phyloP scores from a whole-genome alignment of 2,329 filamentous ascomycete genomes.

The Fragosphaeria purpurea region DNA sequence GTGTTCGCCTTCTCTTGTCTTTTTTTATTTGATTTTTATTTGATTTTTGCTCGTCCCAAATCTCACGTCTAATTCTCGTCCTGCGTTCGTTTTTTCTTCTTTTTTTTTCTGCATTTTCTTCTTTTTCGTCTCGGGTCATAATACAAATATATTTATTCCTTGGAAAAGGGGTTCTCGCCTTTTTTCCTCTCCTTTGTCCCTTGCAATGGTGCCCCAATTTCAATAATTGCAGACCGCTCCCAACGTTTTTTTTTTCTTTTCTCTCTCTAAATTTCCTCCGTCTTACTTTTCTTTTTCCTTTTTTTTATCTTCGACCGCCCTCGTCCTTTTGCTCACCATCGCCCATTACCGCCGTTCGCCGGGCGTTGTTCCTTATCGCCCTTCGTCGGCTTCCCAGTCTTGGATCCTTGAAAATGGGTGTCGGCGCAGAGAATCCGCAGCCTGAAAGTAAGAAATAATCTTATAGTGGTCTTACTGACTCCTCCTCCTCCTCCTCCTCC shows the following conservation, averaged over 20 bases:
- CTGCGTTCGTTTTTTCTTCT: background rate
- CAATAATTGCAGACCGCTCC: no score
- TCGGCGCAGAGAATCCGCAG: slow-evolving; percentile 7
- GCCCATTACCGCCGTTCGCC: background rate
- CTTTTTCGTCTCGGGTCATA: no score
- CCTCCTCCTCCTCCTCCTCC: background rate
- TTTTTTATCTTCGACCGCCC: background rate
- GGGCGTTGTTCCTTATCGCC: background rate
- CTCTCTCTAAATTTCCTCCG: background rate
- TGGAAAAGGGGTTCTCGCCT: no score
- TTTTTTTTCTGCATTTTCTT: no score
- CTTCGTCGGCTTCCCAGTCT: background rate
- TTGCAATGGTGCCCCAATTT: no score
- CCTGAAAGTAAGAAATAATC: slow-evolving; percentile 8
- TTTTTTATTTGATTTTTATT: background rate
- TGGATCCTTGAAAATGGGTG: slow-evolving; percentile 2
- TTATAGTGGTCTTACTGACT: no score
- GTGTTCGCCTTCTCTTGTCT: background rate
- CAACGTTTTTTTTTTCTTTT: background rate
- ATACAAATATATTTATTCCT: no score
- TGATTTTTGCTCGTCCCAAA: no score
- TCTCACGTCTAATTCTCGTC: no score
- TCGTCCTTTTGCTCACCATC: background rate
- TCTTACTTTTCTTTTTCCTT: no score
- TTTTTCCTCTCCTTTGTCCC: no score